Conservation (phyloP, 2,329 filamentous ascomycete species). For the Aureobasidium sp. region DNA sequence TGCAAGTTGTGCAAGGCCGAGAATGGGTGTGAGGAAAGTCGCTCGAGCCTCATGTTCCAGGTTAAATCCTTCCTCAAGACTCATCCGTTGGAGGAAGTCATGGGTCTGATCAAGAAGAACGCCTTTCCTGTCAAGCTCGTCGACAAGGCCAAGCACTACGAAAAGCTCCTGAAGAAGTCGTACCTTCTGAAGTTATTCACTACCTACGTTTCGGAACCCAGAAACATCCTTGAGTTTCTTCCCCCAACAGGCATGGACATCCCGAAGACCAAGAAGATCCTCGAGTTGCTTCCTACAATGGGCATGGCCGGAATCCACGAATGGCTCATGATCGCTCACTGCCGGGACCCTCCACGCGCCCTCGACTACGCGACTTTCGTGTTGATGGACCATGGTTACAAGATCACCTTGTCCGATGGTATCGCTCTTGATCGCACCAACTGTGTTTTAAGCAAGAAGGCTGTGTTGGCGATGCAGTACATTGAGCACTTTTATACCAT, state of each 20-base stretch:
- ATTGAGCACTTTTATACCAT: neutral
- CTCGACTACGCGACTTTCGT: neutral
- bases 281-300: neutral
- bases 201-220: too few species aligned
- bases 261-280: neutral
- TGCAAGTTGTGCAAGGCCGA: neutral
- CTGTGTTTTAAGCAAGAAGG: neutral
- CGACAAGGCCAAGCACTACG: neutral
- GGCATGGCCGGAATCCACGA: neutral
- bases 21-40: neutral
- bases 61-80: neutral
- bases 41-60: neutral
- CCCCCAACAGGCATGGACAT: too few species aligned
- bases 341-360: neutral
- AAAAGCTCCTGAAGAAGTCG: neutral
- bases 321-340: neutral
- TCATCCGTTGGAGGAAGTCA: neutral
- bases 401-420: neutral
- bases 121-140: neutral
- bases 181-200: neutral
- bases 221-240: too few species aligned
- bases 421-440: neutral
- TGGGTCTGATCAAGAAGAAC: neutral
- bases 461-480: neutral
- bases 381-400: neutral